Evolutionary conservation across 164 flowering plant species (phyloP), one percentile per base, ranked within the genome.

Genomic region (Dillenia suffruticosa): DNA sequence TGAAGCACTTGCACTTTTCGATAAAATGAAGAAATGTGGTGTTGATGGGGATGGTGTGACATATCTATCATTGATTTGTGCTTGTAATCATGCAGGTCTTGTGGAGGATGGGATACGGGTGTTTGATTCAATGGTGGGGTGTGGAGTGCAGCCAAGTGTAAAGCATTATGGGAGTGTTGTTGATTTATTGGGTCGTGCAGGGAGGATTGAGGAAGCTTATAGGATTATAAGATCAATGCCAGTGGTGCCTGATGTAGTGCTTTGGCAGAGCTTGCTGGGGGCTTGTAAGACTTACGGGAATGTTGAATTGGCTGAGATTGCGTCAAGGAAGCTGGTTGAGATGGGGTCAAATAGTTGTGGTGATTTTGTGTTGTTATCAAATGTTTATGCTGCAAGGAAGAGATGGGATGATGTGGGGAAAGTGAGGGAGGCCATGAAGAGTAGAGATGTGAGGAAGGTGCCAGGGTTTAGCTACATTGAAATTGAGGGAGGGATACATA

Each of bases 401-500:
- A 81, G 91, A 69, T 94, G 97, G 96, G 74, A 69, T 13, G 95
- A 94, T 70, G 97, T 94, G 26, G 85, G 83, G 26, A 73, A 78
- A 61, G 90, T 89, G 32, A 78, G 97, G 65, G 85, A 84, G 54
- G 85, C 84, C 2, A 94, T 94, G 97, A 89, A 71, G 63, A 74
- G 13, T 8, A 78, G 66, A 57, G 84, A 84, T 63, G 89, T 88
- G 51, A 87, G 72, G 68, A 94, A 94, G 78, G 74, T 85, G 46
- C 96, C 99, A 2, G 97, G 96, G 1, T 84, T 88, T 64, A 89
- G 97, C 66, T 89, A 76, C 81, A 83, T 72, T 22, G 92, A 86
- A 71, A 77, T 79, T 15, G 74, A 76, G 10, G 96, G 96, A 44
- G 65, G 52, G 58, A 76, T 81, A 14, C 83, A 87, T 74, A 77